Base-by-base conservation (phyloP, 495 filamentous ascomycete genomes). In the Thermothielavioides terrestris region DNA sequence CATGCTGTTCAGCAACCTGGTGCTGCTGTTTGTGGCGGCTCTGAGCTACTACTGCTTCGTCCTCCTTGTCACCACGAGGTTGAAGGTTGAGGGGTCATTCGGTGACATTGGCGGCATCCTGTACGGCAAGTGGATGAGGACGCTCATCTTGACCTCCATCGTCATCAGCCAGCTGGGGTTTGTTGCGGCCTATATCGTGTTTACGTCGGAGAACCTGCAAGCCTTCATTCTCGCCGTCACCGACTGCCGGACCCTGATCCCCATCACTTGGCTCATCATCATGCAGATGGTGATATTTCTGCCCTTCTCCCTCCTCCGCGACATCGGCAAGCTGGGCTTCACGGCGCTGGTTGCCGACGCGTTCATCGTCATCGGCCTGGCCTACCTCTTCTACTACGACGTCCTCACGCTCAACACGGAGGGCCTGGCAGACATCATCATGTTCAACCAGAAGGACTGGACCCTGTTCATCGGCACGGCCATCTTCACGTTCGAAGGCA, bases 401-500 rank as follows among this genome's bases (percentile, higher is more conserved):
- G 76, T 96, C 58, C 72, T 83, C 44, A 94, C 89, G n/a, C 80
- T 96, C 30, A 68, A 63, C 39, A 81, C 84, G n/a, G 67, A 85
- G 36, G 90, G 91, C 7, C 64, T 94, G 11, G 75, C 88, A 0
- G 92, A 97, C 63, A 85, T 97, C 57, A 74, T 81, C 47, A 68
- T 80, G 50, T 96, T 98, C 75, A 98, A 98, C 69, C 68, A 81
- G 4, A 76, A 82, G 18, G 80, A 85, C 58, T 98, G 92, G 92
- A 95, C 90, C 0, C 79, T 97, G 28, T 95, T 97, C 66, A 96
- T 98, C 58, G 92, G 92, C 55, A 97, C 92, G 7, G 94, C 92
- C 17, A 96, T 98, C 56, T 98, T 98, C 72, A 98, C 92, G 5
- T 98, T 95, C 55, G 92, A 98, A 62, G 92, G 92, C 17, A 89